Base-by-base conservation (phyloP, 108 stramenopile genomes). In the Phaeodactylum tricornutum region DNA sequence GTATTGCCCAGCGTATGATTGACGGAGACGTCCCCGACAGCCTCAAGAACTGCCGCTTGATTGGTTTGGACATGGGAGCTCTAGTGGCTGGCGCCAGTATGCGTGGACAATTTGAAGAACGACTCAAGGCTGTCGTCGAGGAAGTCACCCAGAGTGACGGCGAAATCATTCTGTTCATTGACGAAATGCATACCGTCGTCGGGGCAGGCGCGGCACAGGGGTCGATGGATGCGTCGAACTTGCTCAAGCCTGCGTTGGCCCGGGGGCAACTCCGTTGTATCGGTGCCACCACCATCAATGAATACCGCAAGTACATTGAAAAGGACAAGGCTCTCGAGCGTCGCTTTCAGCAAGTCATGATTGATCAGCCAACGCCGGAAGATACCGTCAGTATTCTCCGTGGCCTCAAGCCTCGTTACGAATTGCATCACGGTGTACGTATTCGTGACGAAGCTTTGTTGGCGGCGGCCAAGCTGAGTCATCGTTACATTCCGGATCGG, bases 71-170 rank as follows among this genome's bases (percentile, higher is more conserved):
- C 50, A 80, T 99, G 72, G 96, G 93, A 31, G 95, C 96, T 2
- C 72, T 99, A 24, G 88, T 99, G 4, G 98, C 98, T 7, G 98
- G 98, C 35, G 96, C 98, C 6, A 96, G 84, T 43, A 96, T 95
- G 83, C 71, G 98, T 31, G 98, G 98, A 44, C 96, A 99, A 67
- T 99, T 99, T 62, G 98, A 99, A 59, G 98, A 98, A 67, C 81
- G 98, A 23, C 67, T 99, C n/a, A 98, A 98, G 78, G 81, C 93
- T 14, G 98, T 99, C 11, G 63, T 99, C 62, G 94, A 95, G 57
- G 98, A 99, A 52, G 95, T 98, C 0, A 77, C 84, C 32, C 83
- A 84, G 37, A 84, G 92, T 50, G 85, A 94, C 14, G 96, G 96
- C 12, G 80, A 93, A 41, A 84, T 98, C 36, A 87, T 99, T 46